phyloP scores from a whole-genome alignment of 2,329 filamentous ascomycete genomes.

The Aspergillus eucalypticola region DNA sequence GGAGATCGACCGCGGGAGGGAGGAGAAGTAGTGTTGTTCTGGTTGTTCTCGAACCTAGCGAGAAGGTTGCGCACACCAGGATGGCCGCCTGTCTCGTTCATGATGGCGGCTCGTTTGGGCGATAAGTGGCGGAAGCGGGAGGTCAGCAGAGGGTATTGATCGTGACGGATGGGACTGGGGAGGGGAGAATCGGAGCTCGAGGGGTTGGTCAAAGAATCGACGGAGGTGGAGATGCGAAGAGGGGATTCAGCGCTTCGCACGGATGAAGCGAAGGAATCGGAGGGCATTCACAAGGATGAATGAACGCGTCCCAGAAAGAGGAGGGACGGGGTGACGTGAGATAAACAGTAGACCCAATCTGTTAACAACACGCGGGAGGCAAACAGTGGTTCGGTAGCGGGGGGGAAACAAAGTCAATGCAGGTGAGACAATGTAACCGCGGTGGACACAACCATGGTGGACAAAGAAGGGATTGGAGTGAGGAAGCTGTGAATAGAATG shows the following conservation, averaged over 20 bases:
- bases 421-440: constrained; percentile 8
- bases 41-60: constrained; percentile 77
- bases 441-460: constrained; percentile 8
- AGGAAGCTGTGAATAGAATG: neutral
- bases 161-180: constrained; percentile 1
- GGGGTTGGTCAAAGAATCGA: constrained; percentile 2
- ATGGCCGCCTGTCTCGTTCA: constrained; percentile 26
- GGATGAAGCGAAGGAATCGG: neutral
- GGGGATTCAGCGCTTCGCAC: constrained; percentile 1
- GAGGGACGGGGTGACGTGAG: constrained; percentile 20
- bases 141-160: constrained; percentile 8
- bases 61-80: constrained; percentile 70
- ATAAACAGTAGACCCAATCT: constrained; percentile 18
- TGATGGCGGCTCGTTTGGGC: constrained; percentile 10
- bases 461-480: constrained; percentile 2
- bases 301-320: constrained; percentile 8
- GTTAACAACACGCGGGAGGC: constrained; percentile 7
- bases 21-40: constrained; percentile 59
- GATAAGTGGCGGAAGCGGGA: neutral
- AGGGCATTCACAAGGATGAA: neutral
- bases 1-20: constrained; percentile 71
- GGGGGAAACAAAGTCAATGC: constrained; percentile 10
- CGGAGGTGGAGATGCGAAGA: constrained; percentile 4
- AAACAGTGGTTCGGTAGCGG: constrained; percentile 8
- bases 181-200: neutral